Evolutionary conservation across 352 stramenopile species (phyloP), one percentile per base, ranked within the genome.

Genomic region (Phytophthora citricola): DNA sequence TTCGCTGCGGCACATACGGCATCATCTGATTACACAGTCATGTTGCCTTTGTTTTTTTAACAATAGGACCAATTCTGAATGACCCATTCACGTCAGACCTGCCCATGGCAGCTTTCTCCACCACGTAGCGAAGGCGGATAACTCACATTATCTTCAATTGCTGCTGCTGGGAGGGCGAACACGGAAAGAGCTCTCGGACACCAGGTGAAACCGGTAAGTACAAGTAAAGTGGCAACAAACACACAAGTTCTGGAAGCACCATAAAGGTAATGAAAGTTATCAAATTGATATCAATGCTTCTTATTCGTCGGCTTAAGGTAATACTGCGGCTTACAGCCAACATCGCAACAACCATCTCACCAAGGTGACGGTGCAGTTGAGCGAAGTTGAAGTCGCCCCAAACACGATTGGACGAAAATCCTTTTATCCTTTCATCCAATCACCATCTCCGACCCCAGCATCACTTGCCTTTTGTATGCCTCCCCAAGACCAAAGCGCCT

Each of bases 401-500:
- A 27, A 4, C 15, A 39, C 48, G 52, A 69, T 64, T 63, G 51
- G 52, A 43, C 43, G 61, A 66, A 66, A 66, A 49, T 55, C 12
- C 14, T 43, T 2, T 22, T 8, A 12, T 17, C 8, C 20, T 71
- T 71, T 71, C 24, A 39, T 45, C 63, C 63, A 71, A 71, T 71
- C 41, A n/a, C 4, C 48, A 15, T 34, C 3, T 11, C 14, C 20
- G 5, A 17, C 51, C n/a, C 26, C 34, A 15, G 1, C 10, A 29
- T 29, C 34, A 56, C 46, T 70, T 66, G 53, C 12, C 14, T 2
- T 69, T 63, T 58, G 61, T 64, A 69, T 58, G 8, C 7, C 34
- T 47, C 39, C 24, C 29, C 15, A 47, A 34, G 29, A 9, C 49
- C 26, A 66, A 58, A 71, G 55, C 56, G 63, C 51, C 56, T 66